Evolutionary conservation across 257 asterid species (phyloP).

Genomic region (Nyctanthes arbortristis): DNA sequence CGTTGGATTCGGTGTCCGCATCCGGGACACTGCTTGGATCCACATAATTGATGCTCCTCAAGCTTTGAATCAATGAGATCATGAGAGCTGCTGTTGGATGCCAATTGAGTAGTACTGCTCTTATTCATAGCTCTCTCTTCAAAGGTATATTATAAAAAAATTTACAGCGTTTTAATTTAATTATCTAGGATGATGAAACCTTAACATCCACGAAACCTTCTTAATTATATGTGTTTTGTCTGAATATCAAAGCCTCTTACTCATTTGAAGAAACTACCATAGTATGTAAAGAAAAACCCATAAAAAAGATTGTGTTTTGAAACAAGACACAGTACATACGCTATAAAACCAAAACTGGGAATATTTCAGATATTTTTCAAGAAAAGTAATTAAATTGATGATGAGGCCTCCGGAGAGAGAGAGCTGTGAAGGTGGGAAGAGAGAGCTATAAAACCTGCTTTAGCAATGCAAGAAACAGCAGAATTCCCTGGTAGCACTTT

Average conservation of each 20-base stretch:
- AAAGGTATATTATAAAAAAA: background rate
- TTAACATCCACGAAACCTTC: background rate
- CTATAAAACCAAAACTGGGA: conserved; percentile 6
- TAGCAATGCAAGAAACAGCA: conserved; percentile 48
- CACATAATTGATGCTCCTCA: conserved; percentile 92
- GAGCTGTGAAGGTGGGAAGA: conserved; percentile 27
- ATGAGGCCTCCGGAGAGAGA: background rate
- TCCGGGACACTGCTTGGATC: conserved; percentile 95
- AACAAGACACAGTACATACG: background rate
- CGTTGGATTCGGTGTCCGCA: conserved; percentile 96
- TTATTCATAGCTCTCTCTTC: conserved; percentile 51
- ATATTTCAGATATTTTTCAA: conserved; percentile 14
- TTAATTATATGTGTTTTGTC: background rate
- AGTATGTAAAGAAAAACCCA: background rate
- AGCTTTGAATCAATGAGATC: conserved; percentile 97
- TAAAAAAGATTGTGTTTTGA: background rate
- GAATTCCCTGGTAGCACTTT: conserved; percentile 63
- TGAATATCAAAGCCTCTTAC: background rate
- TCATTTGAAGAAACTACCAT: too few species aligned
- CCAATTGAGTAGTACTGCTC: conserved; percentile 49
- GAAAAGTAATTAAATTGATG: background rate
- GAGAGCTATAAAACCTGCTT: conserved; percentile 55
- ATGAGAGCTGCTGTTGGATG: conserved; percentile 61
- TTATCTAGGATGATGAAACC: background rate
- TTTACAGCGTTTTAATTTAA: background rate